Base-by-base conservation (phyloP, 805 yeast species). In the Suhomyces prunicola region DNA sequence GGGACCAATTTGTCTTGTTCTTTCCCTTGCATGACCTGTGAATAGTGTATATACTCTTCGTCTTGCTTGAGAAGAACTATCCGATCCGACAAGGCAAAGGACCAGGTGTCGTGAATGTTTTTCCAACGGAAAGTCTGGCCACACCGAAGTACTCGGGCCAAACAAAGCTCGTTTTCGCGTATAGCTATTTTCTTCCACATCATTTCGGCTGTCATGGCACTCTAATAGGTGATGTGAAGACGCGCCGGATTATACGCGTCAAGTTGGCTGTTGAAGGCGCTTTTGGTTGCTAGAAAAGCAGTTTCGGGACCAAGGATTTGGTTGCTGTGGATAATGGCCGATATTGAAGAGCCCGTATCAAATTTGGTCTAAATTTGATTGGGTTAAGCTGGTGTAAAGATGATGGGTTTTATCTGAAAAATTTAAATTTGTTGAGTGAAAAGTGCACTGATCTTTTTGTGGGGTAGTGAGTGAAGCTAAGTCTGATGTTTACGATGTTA, bases 51-150 rank as follows among this genome's bases (percentile, higher is more conserved):
- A 7, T 60, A 46, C 3, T 62, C 62, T 0, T 71, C 76, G 50
- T 81, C 84, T 62, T 91, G 97, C 52, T 70, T 79, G 24, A 93
- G 68, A 24, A 90, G 72, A 1, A 92, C 69, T 5, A 91, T 82
- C 50, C 85, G 73, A 55, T 84, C 84, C 13, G 73, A 67, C 23
- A 83, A 65, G 0, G 90, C 78, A 55, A 87, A 85, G 0, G 88
- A 77, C 90, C 90, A 93, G 7, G 79, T 74, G 48, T 75, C 76
- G 55, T 83, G 78, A 46, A 81, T 73, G 54, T 79, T 80, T 60
- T 84, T 84, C 96, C 96, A 89, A 50, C 88, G 69, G 62, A 90
- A 90, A 0, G 96, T 85, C 70, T 90, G 97, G 1, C 97, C 97
- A 63, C 96, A 88, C 44, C 94, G 72, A 27, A 90, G 73, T 0